Conservation (phyloP, 2,329 filamentous ascomycete genomes). For the Penicillium hordei region DNA sequence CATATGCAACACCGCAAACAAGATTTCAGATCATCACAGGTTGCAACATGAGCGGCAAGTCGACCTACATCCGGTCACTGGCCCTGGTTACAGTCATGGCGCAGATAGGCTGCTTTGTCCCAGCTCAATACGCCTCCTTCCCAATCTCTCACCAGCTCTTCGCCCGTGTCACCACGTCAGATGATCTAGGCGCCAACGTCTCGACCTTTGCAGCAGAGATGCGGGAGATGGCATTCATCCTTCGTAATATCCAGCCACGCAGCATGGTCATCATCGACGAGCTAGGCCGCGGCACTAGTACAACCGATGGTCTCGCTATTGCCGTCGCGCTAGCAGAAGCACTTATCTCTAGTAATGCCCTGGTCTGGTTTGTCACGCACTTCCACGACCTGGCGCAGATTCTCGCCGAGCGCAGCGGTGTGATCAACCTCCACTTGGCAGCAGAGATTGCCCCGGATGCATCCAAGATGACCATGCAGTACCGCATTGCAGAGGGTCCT, state of each 20-base stretch:
- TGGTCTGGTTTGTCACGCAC: constrained; percentile 93
- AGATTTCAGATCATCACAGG: constrained; percentile 93
- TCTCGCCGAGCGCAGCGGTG: constrained; percentile 71
- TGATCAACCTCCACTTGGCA: constrained; percentile 77
- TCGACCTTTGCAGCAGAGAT: constrained; percentile 95
- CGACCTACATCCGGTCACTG: constrained; percentile 85
- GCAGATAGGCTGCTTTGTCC: constrained; percentile 88
- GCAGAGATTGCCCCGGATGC: constrained; percentile 62
- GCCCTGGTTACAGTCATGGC: constrained; percentile 89
- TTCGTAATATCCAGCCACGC: constrained; percentile 73
- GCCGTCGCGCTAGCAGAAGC: constrained; percentile 88
- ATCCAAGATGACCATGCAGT: constrained; percentile 79
- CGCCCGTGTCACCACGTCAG: constrained; percentile 80
- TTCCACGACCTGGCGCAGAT: constrained; percentile 80
- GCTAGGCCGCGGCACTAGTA: constrained; percentile 86
- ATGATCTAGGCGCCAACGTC: constrained; percentile 84
- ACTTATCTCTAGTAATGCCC: constrained; percentile 72
- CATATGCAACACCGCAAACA: constrained; percentile 75
- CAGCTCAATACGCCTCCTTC: constrained; percentile 78
- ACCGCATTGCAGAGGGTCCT: constrained; percentile 73
- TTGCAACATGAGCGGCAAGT: constrained; percentile 98
- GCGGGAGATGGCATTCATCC: constrained; percentile 91
- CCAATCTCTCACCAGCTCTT: constrained; percentile 81
- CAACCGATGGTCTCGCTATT: constrained; percentile 82
- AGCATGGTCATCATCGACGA: constrained; percentile 89